Evolutionary conservation across 768 basidiomycete genomes (phyloP), one percentile per base, ranked within the genome.

Genomic region (Leucocoprinus birnbaumii): DNA sequence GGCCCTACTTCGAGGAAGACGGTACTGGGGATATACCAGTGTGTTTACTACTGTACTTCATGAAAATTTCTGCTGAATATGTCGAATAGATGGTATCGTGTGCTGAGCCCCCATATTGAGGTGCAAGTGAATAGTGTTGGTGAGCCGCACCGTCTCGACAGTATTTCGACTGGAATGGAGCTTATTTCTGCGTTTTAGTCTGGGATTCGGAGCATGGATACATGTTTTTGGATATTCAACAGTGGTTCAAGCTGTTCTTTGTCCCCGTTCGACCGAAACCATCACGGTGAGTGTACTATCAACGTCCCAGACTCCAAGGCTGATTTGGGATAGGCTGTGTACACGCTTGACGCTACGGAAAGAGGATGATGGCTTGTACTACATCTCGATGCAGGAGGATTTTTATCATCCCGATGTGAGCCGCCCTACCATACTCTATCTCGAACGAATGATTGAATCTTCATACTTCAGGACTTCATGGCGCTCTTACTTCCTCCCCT

Each of bases 21-120:
- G 18, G 70, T 87, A 24, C 70, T 86, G 2, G 82, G 73, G 9
- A 73, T 87, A 26, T 85, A 81, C 63, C 82, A 85, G 78, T 82
- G 55, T 26, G 77, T 64, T 38, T n/a, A n/a, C 19, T 31, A 35
- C n/a, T 35, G 14, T 31, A 14, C 38, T n/a, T 31, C 11, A n/a
- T 19, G 27, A 35, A 5, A n/a, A 48, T 3, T 14, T 16, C 16
- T 26, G 34, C 7, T 21, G 8, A 21, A 53, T n/a, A n/a, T n/a
- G n/a, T n/a, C 35, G 2, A 21, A 13, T 51, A 83, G 82, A 61
- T 87, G 84, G 83, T 84, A 85, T 64, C 80, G 85, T 48, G 71
- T 87, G 31, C 65, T 85, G 63, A 85, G 83, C 11, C 86, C 85
- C 0, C 59, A 65, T 21, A 71, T 79, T 21, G 65, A 75, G 8